Conservation (phyloP, 2,329 filamentous ascomycete species). For the Colletotrichum musicola region DNA sequence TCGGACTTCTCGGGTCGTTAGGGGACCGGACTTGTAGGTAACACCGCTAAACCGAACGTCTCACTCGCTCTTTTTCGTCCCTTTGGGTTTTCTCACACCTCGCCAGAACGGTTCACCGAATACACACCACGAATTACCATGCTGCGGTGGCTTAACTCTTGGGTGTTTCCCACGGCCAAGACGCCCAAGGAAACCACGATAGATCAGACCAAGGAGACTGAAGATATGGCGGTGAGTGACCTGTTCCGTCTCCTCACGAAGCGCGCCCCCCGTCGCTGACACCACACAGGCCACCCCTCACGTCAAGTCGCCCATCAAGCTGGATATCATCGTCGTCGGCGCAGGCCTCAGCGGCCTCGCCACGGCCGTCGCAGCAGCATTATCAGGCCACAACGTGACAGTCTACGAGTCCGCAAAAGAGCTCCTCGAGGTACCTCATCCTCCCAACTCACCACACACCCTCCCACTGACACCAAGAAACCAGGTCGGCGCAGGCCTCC, state of each 20-base stretch:
- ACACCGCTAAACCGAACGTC: not conserved
- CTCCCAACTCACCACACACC: not conserved
- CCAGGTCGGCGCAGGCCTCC: conserved; percentile 66
- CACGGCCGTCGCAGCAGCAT: conserved; percentile 51
- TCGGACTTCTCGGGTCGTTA: not conserved
- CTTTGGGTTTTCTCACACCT: not conserved
- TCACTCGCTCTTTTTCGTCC: not conserved
- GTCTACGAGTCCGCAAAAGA: conserved; percentile 57
- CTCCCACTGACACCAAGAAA: not conserved
- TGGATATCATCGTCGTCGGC: conserved; percentile 57
- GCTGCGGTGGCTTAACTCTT: conserved; percentile 21
- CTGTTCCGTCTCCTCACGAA: not conserved
- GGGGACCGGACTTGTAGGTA: not conserved
- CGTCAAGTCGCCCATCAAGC: conserved; percentile 22
- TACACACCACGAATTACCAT: not conserved
- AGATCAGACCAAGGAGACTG: not conserved
- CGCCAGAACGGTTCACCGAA: not conserved
- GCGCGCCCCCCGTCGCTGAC: not conserved
- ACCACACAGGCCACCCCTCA: conserved; percentile 14
- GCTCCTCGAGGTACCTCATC: conserved; percentile 51
- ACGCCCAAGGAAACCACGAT: not conserved
- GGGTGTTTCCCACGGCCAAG: not conserved
- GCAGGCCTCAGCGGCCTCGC: conserved; percentile 58
- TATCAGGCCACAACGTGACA: conserved; percentile 55
- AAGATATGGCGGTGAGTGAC: conserved; percentile 11